Base-by-base conservation (phyloP, 352 stramenopile genomes). In the Plasmopara muralis region DNA sequence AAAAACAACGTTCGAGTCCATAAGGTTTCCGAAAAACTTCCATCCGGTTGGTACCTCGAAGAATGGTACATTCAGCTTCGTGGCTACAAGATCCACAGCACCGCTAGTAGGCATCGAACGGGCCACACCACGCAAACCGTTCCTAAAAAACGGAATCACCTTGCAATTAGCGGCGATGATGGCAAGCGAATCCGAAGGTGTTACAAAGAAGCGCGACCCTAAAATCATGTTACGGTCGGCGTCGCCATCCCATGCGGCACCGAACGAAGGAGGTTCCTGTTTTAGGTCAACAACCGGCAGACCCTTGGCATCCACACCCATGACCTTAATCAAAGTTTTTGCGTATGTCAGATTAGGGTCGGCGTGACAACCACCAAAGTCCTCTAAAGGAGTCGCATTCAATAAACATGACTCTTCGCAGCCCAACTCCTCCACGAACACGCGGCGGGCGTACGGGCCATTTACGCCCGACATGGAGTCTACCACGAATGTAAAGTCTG, bases 1-100 rank as follows among this genome's bases (percentile, higher is more conserved):
- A 61, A 96, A 98, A 43, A 96, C 77, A 35, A 96, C 91, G 57
- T 97, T 94, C 12, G 93, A 98, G 73, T 98, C 94, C 97, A 99
- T 99, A 25, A 99, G 74, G 77, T 99, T 99, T 34, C 96, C 97
- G 64, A 99, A 99, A 74, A 98, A 99, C 79, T 99, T 99, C 97
- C 97, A 99, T 46, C 97, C 97, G 29, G 97, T 99, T 15, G 97
- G 97, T 34, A 98, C 98, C 54, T 98, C 95, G 68, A 99, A 99
- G 48, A 94, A 89, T 13, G 85, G 80, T 55, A 99, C 96, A 43
- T 83, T 84, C 39, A 98, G 73, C 64, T 95, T 95, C 70, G 96
- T 84, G 6, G 95, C 96, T 34, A 99, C 97, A 15, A 97, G 81
- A 75, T 99, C 97, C 25, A 99, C 83, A 28, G 97, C 97, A 33